These are phyloP conservation scores for Botrytis paeoniae DNA, from an alignment of 2,329 filamentous ascomycete genomes.

Conservation along the genomic window DNA sequence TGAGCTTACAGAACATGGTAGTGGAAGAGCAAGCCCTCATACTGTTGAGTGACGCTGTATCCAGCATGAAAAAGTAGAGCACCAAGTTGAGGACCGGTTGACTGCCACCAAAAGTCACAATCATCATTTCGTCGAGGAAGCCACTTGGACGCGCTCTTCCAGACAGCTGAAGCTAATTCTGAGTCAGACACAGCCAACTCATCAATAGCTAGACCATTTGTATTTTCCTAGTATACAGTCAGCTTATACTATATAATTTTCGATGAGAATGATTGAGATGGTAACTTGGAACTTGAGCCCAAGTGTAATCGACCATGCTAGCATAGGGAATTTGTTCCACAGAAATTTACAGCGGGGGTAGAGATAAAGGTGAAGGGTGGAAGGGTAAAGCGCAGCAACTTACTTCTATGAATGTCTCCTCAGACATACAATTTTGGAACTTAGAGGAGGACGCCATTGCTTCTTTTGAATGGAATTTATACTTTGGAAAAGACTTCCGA, in stretches of 20 bases:
- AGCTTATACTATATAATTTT: not conserved
- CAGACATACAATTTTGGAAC: not conserved
- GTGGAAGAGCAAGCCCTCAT: not conserved
- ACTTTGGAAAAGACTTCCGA: not conserved
- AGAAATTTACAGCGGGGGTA: not conserved
- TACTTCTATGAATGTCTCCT: not conserved
- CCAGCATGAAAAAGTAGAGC: not conserved
- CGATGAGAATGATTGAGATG: not conserved
- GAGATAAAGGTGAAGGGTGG: not conserved
- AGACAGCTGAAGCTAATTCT: not conserved
- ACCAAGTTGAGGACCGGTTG: conserved; percentile 1
- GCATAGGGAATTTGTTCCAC: not conserved
- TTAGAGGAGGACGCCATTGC: not conserved
- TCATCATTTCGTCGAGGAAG: not conserved
- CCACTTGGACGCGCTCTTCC: not conserved
- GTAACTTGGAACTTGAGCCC: not conserved
- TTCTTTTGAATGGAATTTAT: not conserved
- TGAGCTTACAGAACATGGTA: not conserved
- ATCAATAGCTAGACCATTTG: not conserved
- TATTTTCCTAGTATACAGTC: not conserved
- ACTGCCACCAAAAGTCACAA: not conserved
- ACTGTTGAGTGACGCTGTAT: not conserved
- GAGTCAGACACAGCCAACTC: not conserved
- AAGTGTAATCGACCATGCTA: not conserved
- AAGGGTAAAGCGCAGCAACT: not conserved